Evolutionary conservation across 305 asterid genomes (phyloP).

Genomic region (Rubia tinctorum): DNA sequence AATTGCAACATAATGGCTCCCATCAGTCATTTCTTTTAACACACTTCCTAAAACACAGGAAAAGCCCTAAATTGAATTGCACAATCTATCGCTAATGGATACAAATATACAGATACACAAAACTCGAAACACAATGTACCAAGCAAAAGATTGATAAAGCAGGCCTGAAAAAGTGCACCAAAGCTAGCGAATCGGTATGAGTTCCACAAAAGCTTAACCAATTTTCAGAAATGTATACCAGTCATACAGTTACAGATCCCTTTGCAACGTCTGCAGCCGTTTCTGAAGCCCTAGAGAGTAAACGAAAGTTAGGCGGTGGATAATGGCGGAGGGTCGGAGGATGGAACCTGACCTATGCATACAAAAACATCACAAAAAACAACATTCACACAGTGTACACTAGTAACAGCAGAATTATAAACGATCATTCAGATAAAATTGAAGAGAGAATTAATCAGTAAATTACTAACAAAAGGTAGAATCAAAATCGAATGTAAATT

Average conservation of each 20-base stretch:
- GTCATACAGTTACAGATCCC: neutral
- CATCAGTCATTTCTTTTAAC: neutral
- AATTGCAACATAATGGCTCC: neutral
- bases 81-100: neutral
- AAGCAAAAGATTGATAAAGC: neutral
- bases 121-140: neutral
- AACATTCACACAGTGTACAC: too few relatives aligned
- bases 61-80: conserved; percentile 1
- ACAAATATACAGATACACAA: neutral
- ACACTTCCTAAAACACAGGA: neutral
- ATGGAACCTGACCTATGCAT: too few relatives aligned
- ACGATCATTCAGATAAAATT: too few relatives aligned
- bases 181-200: neutral
- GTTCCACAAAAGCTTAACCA: neutral
- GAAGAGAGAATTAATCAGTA: too few relatives aligned
- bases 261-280: neutral
- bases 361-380: too few relatives aligned
- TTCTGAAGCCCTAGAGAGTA: neutral
- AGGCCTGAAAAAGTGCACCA: neutral
- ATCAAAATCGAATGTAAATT: too few relatives aligned
- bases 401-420: too few relatives aligned
- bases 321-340: neutral
- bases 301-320: neutral
- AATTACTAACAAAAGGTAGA: too few relatives aligned
- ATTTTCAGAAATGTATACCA: neutral